phyloP scores from a whole-genome alignment of 2,329 filamentous ascomycete species.

The Colletotrichum godetiae region DNA sequence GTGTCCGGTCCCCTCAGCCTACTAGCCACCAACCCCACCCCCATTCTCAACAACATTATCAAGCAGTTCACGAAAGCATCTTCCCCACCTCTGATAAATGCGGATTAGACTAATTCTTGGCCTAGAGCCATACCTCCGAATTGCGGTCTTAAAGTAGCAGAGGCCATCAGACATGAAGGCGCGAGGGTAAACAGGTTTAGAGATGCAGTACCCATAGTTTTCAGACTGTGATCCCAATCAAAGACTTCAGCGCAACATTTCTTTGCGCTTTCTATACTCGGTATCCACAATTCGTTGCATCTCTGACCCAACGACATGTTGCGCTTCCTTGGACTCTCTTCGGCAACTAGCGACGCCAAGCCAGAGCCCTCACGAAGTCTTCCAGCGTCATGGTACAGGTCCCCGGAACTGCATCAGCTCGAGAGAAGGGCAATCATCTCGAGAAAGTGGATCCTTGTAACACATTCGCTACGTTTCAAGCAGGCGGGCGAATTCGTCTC shows the following conservation, averaged over 20 bases:
- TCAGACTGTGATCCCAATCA: not conserved
- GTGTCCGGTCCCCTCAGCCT: not conserved
- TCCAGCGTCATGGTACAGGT: constrained; percentile 40
- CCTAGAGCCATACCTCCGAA: not conserved
- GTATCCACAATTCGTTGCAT: constrained; percentile 1
- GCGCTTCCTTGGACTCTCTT: constrained; percentile 26
- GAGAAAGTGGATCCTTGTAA: constrained; percentile 46
- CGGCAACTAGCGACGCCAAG: not conserved
- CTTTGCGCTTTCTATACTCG: not conserved
- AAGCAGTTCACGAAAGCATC: not conserved
- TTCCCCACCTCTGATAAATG: constrained; percentile 24
- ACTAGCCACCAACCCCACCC: constrained; percentile 20
- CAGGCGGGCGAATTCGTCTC: constrained; percentile 36
- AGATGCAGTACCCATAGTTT: constrained; percentile 14
- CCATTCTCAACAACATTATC: constrained; percentile 24
- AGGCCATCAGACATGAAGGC: not conserved
- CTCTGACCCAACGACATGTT: constrained; percentile 10
- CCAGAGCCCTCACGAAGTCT: constrained; percentile 37
- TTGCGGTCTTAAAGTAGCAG: constrained; percentile 11
- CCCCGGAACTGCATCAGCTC: constrained; percentile 50
- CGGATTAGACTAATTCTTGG: not conserved
- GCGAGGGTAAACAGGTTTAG: not conserved
- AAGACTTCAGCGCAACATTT: not conserved
- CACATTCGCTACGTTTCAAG: constrained; percentile 37
- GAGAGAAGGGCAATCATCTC: constrained; percentile 54